Conservation (phyloP, 139 green algal species). For the Chlamydomonas eustigma region DNA sequence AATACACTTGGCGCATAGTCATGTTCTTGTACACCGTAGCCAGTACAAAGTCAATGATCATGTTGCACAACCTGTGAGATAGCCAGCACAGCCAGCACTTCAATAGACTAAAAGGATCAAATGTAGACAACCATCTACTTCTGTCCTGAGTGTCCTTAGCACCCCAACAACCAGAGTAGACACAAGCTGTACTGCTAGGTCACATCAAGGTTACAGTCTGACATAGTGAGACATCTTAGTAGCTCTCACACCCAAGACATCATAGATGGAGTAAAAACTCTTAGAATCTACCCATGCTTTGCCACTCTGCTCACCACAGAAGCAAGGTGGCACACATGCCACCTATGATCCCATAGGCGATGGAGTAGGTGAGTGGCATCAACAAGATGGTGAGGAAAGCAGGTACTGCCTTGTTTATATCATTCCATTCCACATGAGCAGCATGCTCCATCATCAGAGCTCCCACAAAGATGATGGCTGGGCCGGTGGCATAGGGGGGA, state of each 20-base stretch:
- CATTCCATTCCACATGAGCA: slow-evolving; percentile 48
- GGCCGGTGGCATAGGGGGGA: slow-evolving; percentile 75
- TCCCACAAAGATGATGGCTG: slow-evolving; percentile 76
- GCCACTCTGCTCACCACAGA: slow-evolving; percentile 44
- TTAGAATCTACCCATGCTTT: not conserved
- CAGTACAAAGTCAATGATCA: not conserved
- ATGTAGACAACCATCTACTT: too few relatives aligned
- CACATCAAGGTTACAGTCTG: too few relatives aligned
- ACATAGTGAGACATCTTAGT: not conserved
- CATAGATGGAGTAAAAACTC: not conserved
- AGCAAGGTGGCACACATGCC: slow-evolving; percentile 51
- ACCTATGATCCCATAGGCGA: slow-evolving; percentile 66
- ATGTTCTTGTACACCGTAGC: not conserved
- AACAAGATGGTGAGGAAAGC: slow-evolving; percentile 76
- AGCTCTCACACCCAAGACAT: not conserved
- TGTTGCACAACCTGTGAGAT: not conserved
- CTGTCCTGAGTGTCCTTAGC: too few relatives aligned
- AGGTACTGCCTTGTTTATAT: slow-evolving; percentile 52
- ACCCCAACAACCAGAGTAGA: too few relatives aligned
- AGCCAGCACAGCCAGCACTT: too few relatives aligned
- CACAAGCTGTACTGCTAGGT: too few relatives aligned
- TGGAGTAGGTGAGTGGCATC: slow-evolving; percentile 76
- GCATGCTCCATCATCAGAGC: slow-evolving; percentile 45
- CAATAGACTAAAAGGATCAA: too few relatives aligned
- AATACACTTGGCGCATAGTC: slow-evolving; percentile 16